Conservation (phyloP, 768 basidiomycete species). For the Pilatotrama ljubarskyi region DNA sequence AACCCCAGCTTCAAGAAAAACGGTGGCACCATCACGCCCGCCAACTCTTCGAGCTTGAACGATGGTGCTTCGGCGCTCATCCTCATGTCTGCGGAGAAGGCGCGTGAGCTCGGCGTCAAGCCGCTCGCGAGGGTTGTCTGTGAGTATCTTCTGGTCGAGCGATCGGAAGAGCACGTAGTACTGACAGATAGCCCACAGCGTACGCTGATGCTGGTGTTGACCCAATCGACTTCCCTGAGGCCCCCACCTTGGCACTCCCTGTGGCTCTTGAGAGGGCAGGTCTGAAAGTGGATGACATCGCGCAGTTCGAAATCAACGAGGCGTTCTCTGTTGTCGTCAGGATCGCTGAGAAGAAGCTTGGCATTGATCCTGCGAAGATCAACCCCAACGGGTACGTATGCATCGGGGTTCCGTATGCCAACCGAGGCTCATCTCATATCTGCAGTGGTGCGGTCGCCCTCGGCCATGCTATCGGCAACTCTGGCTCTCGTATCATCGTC, state of each 20-base stretch:
- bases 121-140: slow-evolving; percentile 95
- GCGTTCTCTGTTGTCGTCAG: slow-evolving; percentile 95
- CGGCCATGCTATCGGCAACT: slow-evolving; percentile 95
- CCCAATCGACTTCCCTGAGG: slow-evolving; percentile 95
- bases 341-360: slow-evolving; percentile 85
- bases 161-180: not conserved
- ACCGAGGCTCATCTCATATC: slow-evolving; percentile 22
- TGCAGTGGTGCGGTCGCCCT: slow-evolving; percentile 93
- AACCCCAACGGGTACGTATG: slow-evolving; percentile 79
- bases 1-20: slow-evolving; percentile 86
- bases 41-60: slow-evolving; percentile 93
- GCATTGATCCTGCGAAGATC: slow-evolving; percentile 83
- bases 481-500: slow-evolving; percentile 91
- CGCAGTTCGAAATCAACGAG: slow-evolving; percentile 95
- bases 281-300: slow-evolving; percentile 78
- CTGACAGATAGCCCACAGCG: slow-evolving; percentile 46
- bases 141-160: slow-evolving; percentile 45
- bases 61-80: slow-evolving; percentile 97
- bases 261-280: slow-evolving; percentile 85
- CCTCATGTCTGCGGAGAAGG: slow-evolving; percentile 91
- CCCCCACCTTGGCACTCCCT: slow-evolving; percentile 90
- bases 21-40: slow-evolving; percentile 90
- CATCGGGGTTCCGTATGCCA: not conserved
- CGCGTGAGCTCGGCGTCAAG: slow-evolving; percentile 84
- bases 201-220: slow-evolving; percentile 97